Evolutionary conservation across 352 stramenopile species (phyloP).

Genomic region (Phytophthora megakarya): DNA sequence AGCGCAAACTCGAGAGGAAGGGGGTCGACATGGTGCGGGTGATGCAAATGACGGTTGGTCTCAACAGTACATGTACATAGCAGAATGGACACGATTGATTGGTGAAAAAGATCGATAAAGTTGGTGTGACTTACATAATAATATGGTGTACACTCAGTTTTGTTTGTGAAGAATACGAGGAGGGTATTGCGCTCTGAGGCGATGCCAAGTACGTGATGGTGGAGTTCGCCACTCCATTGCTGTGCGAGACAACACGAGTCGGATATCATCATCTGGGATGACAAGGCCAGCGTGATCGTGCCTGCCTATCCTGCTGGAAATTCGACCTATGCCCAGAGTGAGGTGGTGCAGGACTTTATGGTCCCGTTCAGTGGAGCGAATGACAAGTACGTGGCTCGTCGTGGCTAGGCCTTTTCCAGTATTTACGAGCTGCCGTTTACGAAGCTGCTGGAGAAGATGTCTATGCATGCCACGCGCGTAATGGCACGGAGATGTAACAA

Average conservation of each 20-base stretch:
- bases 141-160: too few species aligned
- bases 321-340: constrained; percentile 67
- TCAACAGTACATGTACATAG: not conserved
- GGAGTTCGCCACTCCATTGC: constrained; percentile 97
- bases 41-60: constrained; percentile 9
- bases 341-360: constrained; percentile 84
- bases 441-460: constrained; percentile 98
- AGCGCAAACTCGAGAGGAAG: constrained; percentile 54
- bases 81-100: not conserved
- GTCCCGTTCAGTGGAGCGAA: constrained; percentile 94
- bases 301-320: constrained; percentile 86
- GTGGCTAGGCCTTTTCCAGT: constrained; percentile 91
- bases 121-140: too few species aligned
- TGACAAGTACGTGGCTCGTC: constrained; percentile 95
- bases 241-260: constrained; percentile 94
- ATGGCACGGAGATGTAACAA: constrained; percentile 96
- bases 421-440: constrained; percentile 97
- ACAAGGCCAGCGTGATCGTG: constrained; percentile 90
- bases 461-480: constrained; percentile 93
- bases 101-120: not conserved
- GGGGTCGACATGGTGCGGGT: constrained; percentile 32
- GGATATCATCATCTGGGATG: constrained; percentile 97
- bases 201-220: constrained; percentile 97
- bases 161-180: too few species aligned
- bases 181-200: constrained; percentile 98